These are phyloP conservation scores for Naganishia friedmannii DNA, from an alignment of 768 basidiomycete species.

Conservation along the genomic window DNA sequence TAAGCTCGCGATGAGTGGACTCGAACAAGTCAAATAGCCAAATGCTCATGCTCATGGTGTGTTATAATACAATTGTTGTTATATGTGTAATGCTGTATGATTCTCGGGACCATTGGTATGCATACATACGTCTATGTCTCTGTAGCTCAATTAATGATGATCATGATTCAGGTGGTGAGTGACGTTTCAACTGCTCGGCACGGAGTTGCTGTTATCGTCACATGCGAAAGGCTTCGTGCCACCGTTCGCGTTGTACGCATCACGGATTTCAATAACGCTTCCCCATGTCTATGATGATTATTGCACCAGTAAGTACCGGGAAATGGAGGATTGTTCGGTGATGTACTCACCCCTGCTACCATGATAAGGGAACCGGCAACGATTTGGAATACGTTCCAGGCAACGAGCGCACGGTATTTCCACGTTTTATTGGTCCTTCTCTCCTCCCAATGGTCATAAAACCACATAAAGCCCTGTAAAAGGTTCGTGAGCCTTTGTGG, in stretches of 20 bases:
- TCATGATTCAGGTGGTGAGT: no score
- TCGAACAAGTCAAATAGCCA: no score
- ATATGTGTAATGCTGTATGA: no score
- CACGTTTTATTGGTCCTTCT: slow-evolving; percentile 20
- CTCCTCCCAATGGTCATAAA: slow-evolving; percentile 30
- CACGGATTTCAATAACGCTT: slow-evolving; percentile 24
- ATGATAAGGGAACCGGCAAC: slow-evolving; percentile 34
- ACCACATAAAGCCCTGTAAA: slow-evolving; percentile 31
- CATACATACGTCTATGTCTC: no score
- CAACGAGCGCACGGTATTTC: slow-evolving; percentile 18
- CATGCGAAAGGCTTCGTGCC: slow-evolving; percentile 21
- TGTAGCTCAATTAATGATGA: no score
- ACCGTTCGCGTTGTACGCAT: slow-evolving; percentile 10
- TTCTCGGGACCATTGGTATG: no score
- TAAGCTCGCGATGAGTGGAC: no score
- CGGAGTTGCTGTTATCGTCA: slow-evolving; percentile 27
- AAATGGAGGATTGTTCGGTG: no score
- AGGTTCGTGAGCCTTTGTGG: no score
- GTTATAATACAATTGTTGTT: no score
- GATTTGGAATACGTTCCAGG: slow-evolving; percentile 31
- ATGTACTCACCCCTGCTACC: slow-evolving; percentile 33
- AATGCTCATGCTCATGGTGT: no score
- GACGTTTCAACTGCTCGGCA: slow-evolving; percentile 5
- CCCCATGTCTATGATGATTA: slow-evolving; percentile 17
- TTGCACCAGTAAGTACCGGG: no score